Base-by-base conservation (phyloP, 805 yeast species). In the Saccharomycopsis sp. region DNA sequence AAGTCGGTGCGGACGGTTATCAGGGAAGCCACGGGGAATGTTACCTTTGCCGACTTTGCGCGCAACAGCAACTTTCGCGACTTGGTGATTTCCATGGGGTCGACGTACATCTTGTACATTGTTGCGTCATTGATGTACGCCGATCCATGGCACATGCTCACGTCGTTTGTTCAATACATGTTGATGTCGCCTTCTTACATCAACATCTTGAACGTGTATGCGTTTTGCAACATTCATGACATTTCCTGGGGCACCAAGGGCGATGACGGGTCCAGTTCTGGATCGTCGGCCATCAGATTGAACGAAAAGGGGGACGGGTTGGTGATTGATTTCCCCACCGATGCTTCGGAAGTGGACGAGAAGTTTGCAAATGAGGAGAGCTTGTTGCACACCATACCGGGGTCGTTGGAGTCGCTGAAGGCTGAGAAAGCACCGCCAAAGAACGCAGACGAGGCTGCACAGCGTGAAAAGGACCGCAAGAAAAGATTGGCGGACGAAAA, bases 221-320 rank as follows among this genome's bases (percentile, higher is more conserved):
- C 83, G 1, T 77, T 77, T 55, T 77, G 81, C 62, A 77, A 77
- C 58, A 74, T 77, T 62, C 82, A 77, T 54, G 83, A 77, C 58
- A 72, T 77, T 36, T 77, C 83, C 2, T 77, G 83, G 83, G 83
- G 83, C 44, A 77, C 83, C n/a, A 77, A 77, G 56, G 83, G 83
- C 30, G 73, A 75, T 32, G 65, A 68, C n/a, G 71, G 80, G 58
- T 16, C 34, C 20, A 37, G 33, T 21, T 35, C 34, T 39, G 56
- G 53, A 3, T 75, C 75, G 4, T 67, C 61, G 26, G 68, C 61
- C 1, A 75, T 72, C 9, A 71, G 67, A 50, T 68, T 65, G 29
- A 62, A 66, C 39, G 73, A 69, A 41, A 75, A 71, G 49, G 79
- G 78, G 51, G 27, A 25, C 27, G 51, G 46, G 5, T 68, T 70